Conservation (phyloP, 2,329 filamentous ascomycete species). For the Aspergillus brunneoviolaceus region DNA sequence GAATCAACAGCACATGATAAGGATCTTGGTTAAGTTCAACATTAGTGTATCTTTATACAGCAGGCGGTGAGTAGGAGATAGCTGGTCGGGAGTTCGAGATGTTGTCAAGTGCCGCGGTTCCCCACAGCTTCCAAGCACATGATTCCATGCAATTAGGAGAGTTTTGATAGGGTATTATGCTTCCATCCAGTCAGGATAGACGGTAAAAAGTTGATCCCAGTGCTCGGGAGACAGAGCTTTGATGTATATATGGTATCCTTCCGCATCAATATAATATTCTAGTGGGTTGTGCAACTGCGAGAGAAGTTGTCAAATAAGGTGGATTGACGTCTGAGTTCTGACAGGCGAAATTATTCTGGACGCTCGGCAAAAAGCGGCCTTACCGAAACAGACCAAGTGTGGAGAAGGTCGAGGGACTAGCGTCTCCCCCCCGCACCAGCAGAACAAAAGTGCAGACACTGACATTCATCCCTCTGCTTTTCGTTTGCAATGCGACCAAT, state of each 20-base stretch:
- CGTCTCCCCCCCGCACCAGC: neutral
- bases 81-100: neutral
- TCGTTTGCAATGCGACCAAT: neutral
- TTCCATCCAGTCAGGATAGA: too few relatives aligned
- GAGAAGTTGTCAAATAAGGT: neutral
- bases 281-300: neutral
- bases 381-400: neutral
- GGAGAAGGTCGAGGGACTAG: neutral
- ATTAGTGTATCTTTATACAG: neutral
- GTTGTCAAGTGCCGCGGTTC: slow-evolving; percentile 22
- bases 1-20: neutral
- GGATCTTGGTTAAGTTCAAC: neutral
- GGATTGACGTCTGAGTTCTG: neutral
- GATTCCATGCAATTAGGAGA: neutral
- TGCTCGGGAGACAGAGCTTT: too few relatives aligned
- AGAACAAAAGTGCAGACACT: neutral
- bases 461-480: neutral
- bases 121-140: slow-evolving; percentile 1
- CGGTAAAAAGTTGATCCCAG: too few relatives aligned
- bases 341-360: neutral
- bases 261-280: too few relatives aligned
- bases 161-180: neutral
- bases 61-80: neutral
- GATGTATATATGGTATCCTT: too few relatives aligned
- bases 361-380: neutral